Percentiles rank a stretch among this genome's conserved stretches.
phyloP scores from a whole-genome alignment of 202 grass and related monocot genomes.

The Tripidium arundinaceum region DNA sequence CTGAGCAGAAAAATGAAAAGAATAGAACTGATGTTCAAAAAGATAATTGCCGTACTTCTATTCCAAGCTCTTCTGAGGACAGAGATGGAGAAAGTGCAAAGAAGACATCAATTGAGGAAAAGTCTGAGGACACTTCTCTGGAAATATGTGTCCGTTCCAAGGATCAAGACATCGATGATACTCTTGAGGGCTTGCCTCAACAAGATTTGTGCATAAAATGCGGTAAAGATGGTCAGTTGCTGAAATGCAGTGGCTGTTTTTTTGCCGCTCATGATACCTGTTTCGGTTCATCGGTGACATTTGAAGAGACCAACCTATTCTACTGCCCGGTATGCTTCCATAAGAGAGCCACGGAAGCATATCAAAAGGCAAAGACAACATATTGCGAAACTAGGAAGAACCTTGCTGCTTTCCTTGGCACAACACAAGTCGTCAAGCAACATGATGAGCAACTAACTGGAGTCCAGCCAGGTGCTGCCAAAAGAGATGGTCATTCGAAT shows the following conservation, averaged over 20 bases:
- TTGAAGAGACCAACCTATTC: conserved; percentile 26
- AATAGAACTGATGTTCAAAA: conserved; percentile 18
- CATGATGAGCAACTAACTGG: conserved; percentile 13
- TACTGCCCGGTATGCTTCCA: no score
- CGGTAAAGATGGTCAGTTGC: conserved; percentile 40
- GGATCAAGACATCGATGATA: no score
- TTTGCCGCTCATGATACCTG: conserved; percentile 37
- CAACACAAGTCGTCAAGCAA: neutral
- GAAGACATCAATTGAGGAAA: conserved; percentile 10
- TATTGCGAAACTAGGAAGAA: conserved; percentile 41
- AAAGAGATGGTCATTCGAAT: conserved; percentile 14
- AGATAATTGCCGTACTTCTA: neutral
- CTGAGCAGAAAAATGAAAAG: conserved; percentile 15
- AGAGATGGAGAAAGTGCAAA: neutral
- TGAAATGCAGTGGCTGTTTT: conserved; percentile 37
- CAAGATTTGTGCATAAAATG: conserved; percentile 51
- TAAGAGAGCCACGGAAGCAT: conserved; percentile 34
- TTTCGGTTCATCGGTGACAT: conserved; percentile 36
- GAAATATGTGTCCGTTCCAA: no score
- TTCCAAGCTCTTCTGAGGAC: conserved; percentile 5
- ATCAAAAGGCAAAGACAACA: conserved; percentile 38
- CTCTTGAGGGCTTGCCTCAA: no score
- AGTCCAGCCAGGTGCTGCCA: conserved; percentile 1
- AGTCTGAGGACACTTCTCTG: no score
- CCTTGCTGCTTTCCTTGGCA: conserved; percentile 29